These are phyloP conservation scores for Leishmania lainsoni DNA, from an alignment of 208 protist genomes.

Conservation along the genomic window DNA sequence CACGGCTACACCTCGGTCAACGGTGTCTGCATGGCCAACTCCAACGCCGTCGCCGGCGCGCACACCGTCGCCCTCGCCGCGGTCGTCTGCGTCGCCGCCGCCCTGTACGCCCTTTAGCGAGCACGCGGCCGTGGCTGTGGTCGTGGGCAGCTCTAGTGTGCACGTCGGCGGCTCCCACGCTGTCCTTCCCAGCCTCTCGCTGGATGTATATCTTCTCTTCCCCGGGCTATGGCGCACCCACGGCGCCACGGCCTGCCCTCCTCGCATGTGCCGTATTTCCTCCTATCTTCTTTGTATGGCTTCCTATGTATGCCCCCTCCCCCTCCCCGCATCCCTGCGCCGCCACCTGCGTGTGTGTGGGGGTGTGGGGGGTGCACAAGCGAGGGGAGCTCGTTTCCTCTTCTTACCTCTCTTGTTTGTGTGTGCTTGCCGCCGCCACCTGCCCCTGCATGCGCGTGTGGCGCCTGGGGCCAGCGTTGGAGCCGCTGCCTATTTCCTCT, in stretches of 20 bases:
- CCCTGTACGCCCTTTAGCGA: constrained; percentile 8
- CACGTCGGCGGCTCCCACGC: too few species aligned
- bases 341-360: neutral
- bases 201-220: neutral
- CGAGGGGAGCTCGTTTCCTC: too few species aligned
- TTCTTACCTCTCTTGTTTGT: neutral
- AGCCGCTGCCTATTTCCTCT: too few species aligned
- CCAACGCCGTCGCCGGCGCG: neutral
- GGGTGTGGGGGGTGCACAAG: neutral
- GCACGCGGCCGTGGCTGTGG: neutral
- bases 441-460: neutral
- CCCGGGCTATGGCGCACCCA: neutral
- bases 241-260: neutral
- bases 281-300: neutral
- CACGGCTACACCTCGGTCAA: neutral
- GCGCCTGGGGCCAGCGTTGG: too few species aligned
- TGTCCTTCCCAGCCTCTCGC: neutral
- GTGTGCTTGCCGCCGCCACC: neutral
- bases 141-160: too few species aligned
- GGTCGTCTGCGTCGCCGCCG: constrained; percentile 1
- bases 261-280: neutral
- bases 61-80: constrained; percentile 8
- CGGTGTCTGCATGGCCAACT: neutral
- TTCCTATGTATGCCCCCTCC: neutral
- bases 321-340: neutral